These are phyloP conservation scores for Trypanosoma brucei DNA, from an alignment of 208 protist species.

Conservation along the genomic window DNA sequence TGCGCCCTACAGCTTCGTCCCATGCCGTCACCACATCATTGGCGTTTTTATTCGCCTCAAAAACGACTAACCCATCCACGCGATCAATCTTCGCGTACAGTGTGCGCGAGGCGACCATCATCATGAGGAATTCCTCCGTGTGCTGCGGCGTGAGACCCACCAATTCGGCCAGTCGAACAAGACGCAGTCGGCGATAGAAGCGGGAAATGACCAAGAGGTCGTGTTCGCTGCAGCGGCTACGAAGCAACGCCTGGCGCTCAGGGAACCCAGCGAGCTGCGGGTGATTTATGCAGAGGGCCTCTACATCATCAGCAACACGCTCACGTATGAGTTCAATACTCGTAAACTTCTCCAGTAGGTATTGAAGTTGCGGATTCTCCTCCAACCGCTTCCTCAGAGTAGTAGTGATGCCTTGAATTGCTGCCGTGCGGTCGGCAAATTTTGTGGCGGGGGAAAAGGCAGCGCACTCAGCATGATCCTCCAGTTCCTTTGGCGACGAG, in stretches of 20 bases:
- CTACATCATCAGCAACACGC: slow-evolving; percentile 42
- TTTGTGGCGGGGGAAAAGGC: slow-evolving; percentile 69
- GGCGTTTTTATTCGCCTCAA: slow-evolving; percentile 85
- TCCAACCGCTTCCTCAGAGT: slow-evolving; percentile 62
- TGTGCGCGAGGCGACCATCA: slow-evolving; percentile 86
- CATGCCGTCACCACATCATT: slow-evolving; percentile 87
- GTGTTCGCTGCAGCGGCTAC: slow-evolving; percentile 93
- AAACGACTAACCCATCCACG: slow-evolving; percentile 88
- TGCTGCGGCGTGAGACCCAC: slow-evolving; percentile 84
- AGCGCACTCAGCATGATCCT: slow-evolving; percentile 73
- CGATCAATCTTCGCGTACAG: slow-evolving; percentile 94
- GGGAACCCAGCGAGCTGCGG: slow-evolving; percentile 54
- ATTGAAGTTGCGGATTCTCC: slow-evolving; percentile 64
- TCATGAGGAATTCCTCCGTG: slow-evolving; percentile 91
- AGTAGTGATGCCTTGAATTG: slow-evolving; percentile 45
- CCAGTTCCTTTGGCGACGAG: slow-evolving; percentile 69
- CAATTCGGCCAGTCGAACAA: slow-evolving; percentile 84
- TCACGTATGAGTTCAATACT: slow-evolving; percentile 87
- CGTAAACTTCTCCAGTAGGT: slow-evolving; percentile 75
- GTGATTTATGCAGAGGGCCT: slow-evolving; percentile 62
- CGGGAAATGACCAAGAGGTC: slow-evolving; percentile 93
- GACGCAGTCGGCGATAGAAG: slow-evolving; percentile 93
- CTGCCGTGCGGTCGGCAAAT: slow-evolving; percentile 42
- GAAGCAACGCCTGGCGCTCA: slow-evolving; percentile 67
- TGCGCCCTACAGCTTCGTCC: slow-evolving; percentile 81